Percentiles rank a stretch among this genome's conserved stretches.
These are phyloP conservation scores for Cyberlindnera lachancei DNA, from an alignment of 805 yeast species.

Conservation along the genomic window DNA sequence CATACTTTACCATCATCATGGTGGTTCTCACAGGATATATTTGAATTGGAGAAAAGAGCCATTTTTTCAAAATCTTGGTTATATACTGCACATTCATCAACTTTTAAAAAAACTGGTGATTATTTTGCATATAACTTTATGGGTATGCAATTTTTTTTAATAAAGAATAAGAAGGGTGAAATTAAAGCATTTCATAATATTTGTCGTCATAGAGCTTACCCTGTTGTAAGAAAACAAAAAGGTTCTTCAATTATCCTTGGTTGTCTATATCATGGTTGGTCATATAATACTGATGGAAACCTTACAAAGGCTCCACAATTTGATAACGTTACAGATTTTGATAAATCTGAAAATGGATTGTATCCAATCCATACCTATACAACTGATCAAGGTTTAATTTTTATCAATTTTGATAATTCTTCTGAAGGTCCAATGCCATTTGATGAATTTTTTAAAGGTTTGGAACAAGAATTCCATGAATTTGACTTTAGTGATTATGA, in stretches of 20 bases:
- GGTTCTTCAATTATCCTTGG: constrained; percentile 54
- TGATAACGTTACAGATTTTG: constrained; percentile 51
- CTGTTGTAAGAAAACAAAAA: constrained; percentile 49
- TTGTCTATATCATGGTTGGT: constrained; percentile 61
- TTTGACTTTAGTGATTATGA: constrained; percentile 55
- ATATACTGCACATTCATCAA: constrained; percentile 42
- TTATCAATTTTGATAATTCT: constrained; percentile 44
- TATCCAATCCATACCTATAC: constrained; percentile 47
- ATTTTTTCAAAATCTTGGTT: constrained; percentile 52
- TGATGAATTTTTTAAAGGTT: constrained; percentile 45
- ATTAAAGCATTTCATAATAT: constrained; percentile 57
- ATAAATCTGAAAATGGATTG: constrained; percentile 46
- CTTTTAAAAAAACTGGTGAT: constrained; percentile 52
- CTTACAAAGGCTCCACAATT: constrained; percentile 58
- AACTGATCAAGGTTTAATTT: constrained; percentile 50
- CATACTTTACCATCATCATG: constrained; percentile 60
- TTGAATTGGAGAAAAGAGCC: constrained; percentile 51
- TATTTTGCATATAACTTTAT: constrained; percentile 42
- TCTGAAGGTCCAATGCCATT: constrained; percentile 34
- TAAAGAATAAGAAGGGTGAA: constrained; percentile 43
- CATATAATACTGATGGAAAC: constrained; percentile 52
- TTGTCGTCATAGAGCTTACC: constrained; percentile 60
- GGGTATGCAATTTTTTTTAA: constrained; percentile 49
- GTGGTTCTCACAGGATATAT: constrained; percentile 56
- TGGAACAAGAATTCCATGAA: constrained; percentile 45